Evolutionary conservation across 2,329 filamentous ascomycete species (phyloP).

Genomic region (Rutstroemia sydowiana): DNA sequence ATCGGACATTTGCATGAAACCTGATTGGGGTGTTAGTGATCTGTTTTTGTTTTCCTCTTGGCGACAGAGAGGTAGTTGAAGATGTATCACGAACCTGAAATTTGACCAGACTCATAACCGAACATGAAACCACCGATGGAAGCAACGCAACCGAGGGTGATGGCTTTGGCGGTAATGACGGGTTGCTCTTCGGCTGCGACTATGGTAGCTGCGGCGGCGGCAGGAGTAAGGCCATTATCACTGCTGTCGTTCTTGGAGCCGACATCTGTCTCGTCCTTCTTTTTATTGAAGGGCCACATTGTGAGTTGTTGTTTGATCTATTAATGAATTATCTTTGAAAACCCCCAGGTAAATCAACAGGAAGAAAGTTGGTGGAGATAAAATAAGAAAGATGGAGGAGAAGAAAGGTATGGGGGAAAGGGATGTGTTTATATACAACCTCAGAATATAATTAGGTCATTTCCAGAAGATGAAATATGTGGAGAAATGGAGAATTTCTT

Average conservation of each 20-base stretch:
- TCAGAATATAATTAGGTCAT: slow-evolving; percentile 1
- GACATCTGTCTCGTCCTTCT: slow-evolving; percentile 6
- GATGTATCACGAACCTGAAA: slow-evolving; percentile 36
- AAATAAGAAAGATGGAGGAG: not conserved
- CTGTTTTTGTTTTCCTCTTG: not conserved
- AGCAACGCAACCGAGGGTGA: slow-evolving; percentile 43
- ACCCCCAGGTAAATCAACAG: not conserved
- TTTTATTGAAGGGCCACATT: slow-evolving; percentile 15
- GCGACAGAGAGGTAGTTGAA: not conserved
- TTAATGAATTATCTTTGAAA: not conserved
- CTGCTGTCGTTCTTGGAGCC: slow-evolving; percentile 11
- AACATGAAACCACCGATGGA: slow-evolving; percentile 52
- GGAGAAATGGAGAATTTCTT: not conserved
- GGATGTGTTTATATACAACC: not conserved
- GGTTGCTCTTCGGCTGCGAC: slow-evolving; percentile 8
- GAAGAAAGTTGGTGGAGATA: not conserved
- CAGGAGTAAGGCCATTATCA: slow-evolving; percentile 9
- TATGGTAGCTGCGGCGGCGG: slow-evolving; percentile 10
- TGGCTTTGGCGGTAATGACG: slow-evolving; percentile 36
- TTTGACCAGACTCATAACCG: slow-evolving; percentile 36
- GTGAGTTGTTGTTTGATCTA: not conserved
- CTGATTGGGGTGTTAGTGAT: slow-evolving; percentile 37
- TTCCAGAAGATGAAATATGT: not conserved
- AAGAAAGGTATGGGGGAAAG: not conserved
- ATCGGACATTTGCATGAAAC: slow-evolving; percentile 54